These are phyloP conservation scores for Didymella pomorum DNA, from an alignment of 2,329 filamentous ascomycete genomes.

Conservation along the genomic window DNA sequence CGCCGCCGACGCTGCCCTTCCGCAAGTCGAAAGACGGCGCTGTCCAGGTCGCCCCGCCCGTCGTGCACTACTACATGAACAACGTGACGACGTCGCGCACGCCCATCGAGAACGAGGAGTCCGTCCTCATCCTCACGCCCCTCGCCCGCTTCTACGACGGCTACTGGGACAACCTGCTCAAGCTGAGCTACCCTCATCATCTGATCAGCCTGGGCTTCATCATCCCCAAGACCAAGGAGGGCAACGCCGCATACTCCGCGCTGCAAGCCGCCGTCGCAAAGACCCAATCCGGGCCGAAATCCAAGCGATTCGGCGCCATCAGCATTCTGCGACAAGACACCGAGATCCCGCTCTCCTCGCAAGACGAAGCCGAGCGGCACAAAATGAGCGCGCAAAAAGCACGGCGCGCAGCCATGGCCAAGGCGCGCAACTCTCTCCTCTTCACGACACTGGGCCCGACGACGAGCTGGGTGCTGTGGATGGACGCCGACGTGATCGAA, in stretches of 20 bases:
- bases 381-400: slow-evolving; percentile 89
- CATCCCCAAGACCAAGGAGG: slow-evolving; percentile 90
- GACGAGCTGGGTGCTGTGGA: slow-evolving; percentile 96
- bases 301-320: slow-evolving; percentile 87
- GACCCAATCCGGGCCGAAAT: slow-evolving; percentile 83
- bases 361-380: slow-evolving; percentile 88
- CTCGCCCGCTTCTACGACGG: slow-evolving; percentile 91
- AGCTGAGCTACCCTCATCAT: slow-evolving; percentile 88
- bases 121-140: slow-evolving; percentile 89
- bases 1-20: slow-evolving; percentile 77
- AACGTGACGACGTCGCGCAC: slow-evolving; percentile 83
- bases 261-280: slow-evolving; percentile 85
- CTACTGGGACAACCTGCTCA: slow-evolving; percentile 94
- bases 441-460: slow-evolving; percentile 92
- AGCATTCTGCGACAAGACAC: slow-evolving; percentile 96
- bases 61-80: slow-evolving; percentile 94
- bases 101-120: slow-evolving; percentile 81
- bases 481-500: slow-evolving; percentile 92
- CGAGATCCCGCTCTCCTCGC: slow-evolving; percentile 79
- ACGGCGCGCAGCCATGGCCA: slow-evolving; percentile 87
- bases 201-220: slow-evolving; percentile 96
- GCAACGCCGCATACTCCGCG: slow-evolving; percentile 82
- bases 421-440: slow-evolving; percentile 89
- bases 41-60: slow-evolving; percentile 75
- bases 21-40: slow-evolving; percentile 68